phyloP scores from a whole-genome alignment of 805 yeast genomes.

The Clavispora fructus region DNA sequence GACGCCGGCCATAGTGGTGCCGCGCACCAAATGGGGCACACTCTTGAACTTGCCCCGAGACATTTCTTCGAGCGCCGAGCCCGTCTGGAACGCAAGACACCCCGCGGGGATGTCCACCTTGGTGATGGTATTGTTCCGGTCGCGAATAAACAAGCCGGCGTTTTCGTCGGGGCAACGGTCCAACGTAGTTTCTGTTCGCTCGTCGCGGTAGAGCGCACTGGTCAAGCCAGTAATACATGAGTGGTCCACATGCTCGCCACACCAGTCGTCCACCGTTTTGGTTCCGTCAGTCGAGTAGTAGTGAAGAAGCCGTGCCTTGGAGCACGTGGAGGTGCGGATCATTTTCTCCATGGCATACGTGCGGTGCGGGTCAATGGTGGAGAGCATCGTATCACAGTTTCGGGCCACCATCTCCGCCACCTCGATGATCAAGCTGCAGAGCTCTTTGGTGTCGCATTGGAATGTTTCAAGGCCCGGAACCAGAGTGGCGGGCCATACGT shows the following conservation, averaged over 20 bases:
- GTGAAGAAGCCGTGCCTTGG: constrained; percentile 55
- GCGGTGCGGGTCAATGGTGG: constrained; percentile 12
- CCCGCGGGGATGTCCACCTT: constrained; percentile 51
- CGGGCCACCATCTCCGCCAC: constrained; percentile 47
- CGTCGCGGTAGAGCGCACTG: constrained; percentile 47
- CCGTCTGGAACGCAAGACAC: constrained; percentile 58
- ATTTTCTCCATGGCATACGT: constrained; percentile 41
- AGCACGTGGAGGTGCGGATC: constrained; percentile 45
- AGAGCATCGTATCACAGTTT: constrained; percentile 47
- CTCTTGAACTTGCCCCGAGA: constrained; percentile 48
- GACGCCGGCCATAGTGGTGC: constrained; percentile 28
- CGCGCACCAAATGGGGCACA: constrained; percentile 54
- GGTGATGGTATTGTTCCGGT: constrained; percentile 38
- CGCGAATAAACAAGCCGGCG: constrained; percentile 48
- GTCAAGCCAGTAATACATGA: constrained; percentile 57
- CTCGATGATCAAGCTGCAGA: constrained; percentile 43
- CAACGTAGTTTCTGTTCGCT: constrained; percentile 22
- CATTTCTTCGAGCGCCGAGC: constrained; percentile 49
- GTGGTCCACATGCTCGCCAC: constrained; percentile 60
- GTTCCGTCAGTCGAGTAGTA: constrained; percentile 36
- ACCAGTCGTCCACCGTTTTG: constrained; percentile 41
- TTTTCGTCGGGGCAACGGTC: constrained; percentile 37
- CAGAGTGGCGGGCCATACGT: constrained; percentile 44
- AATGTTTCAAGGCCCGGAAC: constrained; percentile 25
- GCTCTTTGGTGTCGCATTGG: constrained; percentile 29